These are phyloP conservation scores for Solanum sparsipilum DNA, from an alignment of 257 asterid genomes.

Conservation along the genomic window DNA sequence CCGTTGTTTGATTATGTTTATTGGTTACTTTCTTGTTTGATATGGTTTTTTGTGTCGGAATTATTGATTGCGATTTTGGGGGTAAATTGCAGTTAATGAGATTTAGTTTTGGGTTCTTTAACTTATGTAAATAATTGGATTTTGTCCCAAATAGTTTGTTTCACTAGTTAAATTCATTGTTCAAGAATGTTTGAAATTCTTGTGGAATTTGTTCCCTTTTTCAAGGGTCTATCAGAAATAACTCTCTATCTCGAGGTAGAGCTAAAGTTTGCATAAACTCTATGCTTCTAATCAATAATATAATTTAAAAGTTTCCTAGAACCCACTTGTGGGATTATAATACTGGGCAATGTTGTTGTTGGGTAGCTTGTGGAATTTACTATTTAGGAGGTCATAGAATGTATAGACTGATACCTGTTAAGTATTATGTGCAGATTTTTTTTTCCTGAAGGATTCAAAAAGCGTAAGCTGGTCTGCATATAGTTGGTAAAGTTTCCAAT, in stretches of 20 bases:
- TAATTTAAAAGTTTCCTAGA: neutral
- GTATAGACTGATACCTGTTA: neutral
- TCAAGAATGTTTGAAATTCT: neutral
- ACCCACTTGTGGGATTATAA: neutral
- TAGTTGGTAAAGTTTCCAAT: neutral
- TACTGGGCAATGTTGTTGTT: neutral
- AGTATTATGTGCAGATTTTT: constrained; percentile 19
- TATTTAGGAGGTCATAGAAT: neutral
- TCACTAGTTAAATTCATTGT: neutral
- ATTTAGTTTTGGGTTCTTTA: neutral
- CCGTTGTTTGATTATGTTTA: neutral
- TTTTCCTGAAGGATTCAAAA: constrained; percentile 7
- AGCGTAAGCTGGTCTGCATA: neutral
- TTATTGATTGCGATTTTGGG: neutral
- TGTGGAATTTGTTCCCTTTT: neutral
- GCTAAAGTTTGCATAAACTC: neutral
- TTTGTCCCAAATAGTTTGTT: neutral
- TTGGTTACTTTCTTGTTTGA: neutral
- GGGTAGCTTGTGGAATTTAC: neutral
- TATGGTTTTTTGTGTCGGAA: neutral
- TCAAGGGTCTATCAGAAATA: neutral
- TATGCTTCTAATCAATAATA: neutral
- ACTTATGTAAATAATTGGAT: neutral
- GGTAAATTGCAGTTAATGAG: neutral
- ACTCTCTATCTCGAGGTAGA: neutral